A percentile compares a stretch with the other conserved stretches of the same genome.
phyloP scores from a whole-genome alignment of 768 basidiomycete genomes.

The Kwoniella dejecticola region DNA sequence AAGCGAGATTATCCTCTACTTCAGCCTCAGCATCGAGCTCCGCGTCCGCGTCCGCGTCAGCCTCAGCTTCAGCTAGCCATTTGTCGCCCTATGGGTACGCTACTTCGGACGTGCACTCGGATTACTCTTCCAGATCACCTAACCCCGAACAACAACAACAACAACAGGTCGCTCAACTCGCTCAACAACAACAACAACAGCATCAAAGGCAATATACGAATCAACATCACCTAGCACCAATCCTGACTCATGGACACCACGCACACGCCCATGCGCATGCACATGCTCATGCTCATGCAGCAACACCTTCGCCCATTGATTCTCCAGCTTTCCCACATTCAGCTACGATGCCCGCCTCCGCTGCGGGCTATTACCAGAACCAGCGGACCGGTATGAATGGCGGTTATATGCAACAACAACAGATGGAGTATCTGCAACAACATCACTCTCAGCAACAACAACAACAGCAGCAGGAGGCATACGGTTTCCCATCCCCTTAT shows the following conservation, averaged over 20 bases:
- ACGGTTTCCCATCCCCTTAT: slow-evolving; percentile 40
- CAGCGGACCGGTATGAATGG: slow-evolving; percentile 1
- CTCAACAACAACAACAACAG: slow-evolving; percentile 12
- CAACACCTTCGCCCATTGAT: slow-evolving; percentile 23
- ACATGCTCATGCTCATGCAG: not conserved
- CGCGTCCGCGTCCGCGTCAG: no score
- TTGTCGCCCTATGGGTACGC: slow-evolving; percentile 31
- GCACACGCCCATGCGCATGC: not conserved
- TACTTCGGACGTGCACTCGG: slow-evolving; percentile 21
- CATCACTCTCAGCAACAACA: slow-evolving; percentile 27
- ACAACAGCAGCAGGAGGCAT: slow-evolving; percentile 14
- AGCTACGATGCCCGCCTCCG: not conserved
- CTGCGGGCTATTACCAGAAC: slow-evolving; percentile 23
- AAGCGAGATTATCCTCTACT: slow-evolving; percentile 7
- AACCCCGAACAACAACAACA: slow-evolving; percentile 24
- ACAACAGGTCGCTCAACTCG: slow-evolving; percentile 1
- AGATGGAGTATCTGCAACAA: slow-evolving; percentile 40
- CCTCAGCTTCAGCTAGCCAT: slow-evolving; percentile 16
- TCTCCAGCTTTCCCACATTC: slow-evolving; percentile 23
- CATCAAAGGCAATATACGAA: slow-evolving; percentile 11
- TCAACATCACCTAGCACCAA: slow-evolving; percentile 38
- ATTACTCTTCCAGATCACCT: slow-evolving; percentile 36
- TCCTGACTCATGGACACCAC: slow-evolving; percentile 22
- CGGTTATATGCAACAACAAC: slow-evolving; percentile 38
- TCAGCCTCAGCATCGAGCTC: not conserved